phyloP scores from a whole-genome alignment of 1,139 yeast genomes.

The Suhomyces chickasaworum region DNA sequence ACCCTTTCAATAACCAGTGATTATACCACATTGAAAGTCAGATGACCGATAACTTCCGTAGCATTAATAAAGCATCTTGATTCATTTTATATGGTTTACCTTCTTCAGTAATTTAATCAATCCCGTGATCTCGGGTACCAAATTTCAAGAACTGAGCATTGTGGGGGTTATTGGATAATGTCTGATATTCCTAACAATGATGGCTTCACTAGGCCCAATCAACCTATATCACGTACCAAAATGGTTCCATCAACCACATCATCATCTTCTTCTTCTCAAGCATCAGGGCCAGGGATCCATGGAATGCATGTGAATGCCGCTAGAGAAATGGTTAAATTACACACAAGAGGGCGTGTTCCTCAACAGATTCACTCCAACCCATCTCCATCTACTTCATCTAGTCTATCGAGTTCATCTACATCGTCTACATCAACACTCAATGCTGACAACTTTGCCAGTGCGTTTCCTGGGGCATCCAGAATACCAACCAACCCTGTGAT shows the following conservation, averaged over 20 bases:
- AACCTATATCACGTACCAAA: not conserved
- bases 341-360: conserved; percentile 42
- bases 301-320: conserved; percentile 65
- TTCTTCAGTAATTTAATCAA: not conserved
- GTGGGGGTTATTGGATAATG: conserved; percentile 1
- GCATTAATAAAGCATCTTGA: too few species aligned
- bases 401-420: not conserved
- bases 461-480: conserved; percentile 2
- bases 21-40: too few species aligned
- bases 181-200: not conserved
- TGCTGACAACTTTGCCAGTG: not conserved
- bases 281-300: conserved; percentile 39
- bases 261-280: not conserved
- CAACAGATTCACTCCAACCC: conserved; percentile 8
- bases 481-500: not conserved
- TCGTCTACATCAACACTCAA: not conserved
- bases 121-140: conserved; percentile 3
- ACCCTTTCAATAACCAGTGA: too few species aligned
- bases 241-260: not conserved
- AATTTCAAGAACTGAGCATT: not conserved
- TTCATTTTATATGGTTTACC: too few species aligned
- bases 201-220: conserved; percentile 6
- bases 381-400: not conserved
- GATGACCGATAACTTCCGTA: too few species aligned
- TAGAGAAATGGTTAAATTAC: conserved; percentile 57